Evolutionary conservation across 2,329 filamentous ascomycete species (phyloP), one percentile per base, ranked within the genome.

Genomic region (Clonostachys solani): DNA sequence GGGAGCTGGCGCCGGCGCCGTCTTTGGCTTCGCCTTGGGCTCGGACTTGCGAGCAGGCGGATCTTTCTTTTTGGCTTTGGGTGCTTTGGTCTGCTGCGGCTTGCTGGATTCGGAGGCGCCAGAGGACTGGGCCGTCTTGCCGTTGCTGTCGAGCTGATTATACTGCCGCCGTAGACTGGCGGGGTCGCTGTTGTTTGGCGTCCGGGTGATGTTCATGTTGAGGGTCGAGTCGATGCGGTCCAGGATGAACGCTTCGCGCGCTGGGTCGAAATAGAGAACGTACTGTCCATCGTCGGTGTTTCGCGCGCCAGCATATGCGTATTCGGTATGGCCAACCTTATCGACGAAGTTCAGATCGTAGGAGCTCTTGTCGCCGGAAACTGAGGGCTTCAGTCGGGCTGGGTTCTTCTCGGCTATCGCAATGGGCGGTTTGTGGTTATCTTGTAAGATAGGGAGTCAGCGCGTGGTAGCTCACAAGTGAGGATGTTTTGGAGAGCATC

Each of bases 191-290:
- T 86, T 84, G 53, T 75, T 79, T 3, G 86, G 88, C 13, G 83
- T 83, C 47, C 78, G 81, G 45, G 80, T 83, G 46, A 96, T 69
- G 64, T 96, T 96, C 85, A 96, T 92, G 59, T 89, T 85, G 67
- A 95, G 87, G 37, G 84, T 84, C n/a, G 84, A 86, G 60, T 89
- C 82, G 47, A 96, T 73, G 45, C 83, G 83, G 69, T 96, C 90
- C 47, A 96, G 77, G 29, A 94, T 83, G 54, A 94, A 94, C 47
- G 79, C 85, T 59, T 92, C 83, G 45, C 81, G 83, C 16, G 75
- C 72, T 9, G 85, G 76, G 64, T 95, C 88, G 60, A 92, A 94
- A 49, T 92, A 79, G 45, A 95, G 77, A 36, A 84, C 78, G 58
- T 80, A 84, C 60, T 84, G 76, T 47, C 70, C 73, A 48, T 78